phyloP scores from a whole-genome alignment of 306 rosid species.

The Quercus dentata region DNA sequence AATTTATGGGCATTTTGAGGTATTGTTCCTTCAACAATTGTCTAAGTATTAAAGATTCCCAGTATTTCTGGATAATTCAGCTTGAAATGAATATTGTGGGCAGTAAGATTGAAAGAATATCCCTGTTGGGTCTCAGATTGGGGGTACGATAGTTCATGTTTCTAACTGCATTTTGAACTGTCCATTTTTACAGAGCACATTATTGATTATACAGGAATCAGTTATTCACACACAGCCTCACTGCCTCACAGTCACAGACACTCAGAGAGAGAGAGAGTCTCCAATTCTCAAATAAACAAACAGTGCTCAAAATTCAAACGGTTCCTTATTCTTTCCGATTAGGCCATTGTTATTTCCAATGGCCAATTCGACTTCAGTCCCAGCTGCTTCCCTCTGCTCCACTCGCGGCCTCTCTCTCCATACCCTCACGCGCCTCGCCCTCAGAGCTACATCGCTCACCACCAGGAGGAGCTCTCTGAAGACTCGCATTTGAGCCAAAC shows the following conservation, averaged over 20 bases:
- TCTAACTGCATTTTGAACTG: slow-evolving; percentile 14
- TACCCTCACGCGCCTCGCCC: neutral
- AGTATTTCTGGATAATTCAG: neutral
- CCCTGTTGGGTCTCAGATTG: neutral
- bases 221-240: neutral
- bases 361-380: slow-evolving; percentile 25
- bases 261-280: too few relatives aligned
- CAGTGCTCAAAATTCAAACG: neutral
- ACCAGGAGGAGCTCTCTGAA: slow-evolving; percentile 8
- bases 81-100: neutral
- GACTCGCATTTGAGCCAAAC: slow-evolving; percentile 30
- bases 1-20: neutral
- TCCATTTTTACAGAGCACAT: slow-evolving; percentile 4
- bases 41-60: neutral
- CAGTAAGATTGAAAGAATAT: neutral
- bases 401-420: neutral
- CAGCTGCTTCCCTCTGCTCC: slow-evolving; percentile 14
- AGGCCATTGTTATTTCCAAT: slow-evolving; percentile 21
- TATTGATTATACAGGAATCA: too few relatives aligned
- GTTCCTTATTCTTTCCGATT: slow-evolving; percentile 10
- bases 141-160: neutral
- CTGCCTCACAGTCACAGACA: too few relatives aligned
- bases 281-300: too few relatives aligned
- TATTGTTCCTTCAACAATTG: neutral
- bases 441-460: slow-evolving; percentile 3